phyloP scores from a whole-genome alignment of 2,329 filamentous ascomycete species.

The Neophaeococcomyces aloes region DNA sequence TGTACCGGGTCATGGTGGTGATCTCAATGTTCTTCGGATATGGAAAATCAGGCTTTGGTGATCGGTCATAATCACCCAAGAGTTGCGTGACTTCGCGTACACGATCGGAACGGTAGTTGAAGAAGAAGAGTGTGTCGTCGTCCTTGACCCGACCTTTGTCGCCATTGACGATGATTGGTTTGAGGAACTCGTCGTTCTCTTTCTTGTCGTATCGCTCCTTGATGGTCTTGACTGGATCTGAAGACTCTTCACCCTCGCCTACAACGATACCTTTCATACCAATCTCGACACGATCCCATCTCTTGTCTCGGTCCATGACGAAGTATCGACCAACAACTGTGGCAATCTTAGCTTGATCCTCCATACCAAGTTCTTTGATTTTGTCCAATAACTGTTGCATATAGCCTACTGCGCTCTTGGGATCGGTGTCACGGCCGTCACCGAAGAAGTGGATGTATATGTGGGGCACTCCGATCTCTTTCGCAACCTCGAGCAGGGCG shows the following conservation, averaged over 20 bases:
- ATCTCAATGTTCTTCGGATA: slow-evolving; percentile 82
- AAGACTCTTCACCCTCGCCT: slow-evolving; percentile 77
- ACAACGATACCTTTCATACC: slow-evolving; percentile 76
- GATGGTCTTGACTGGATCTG: slow-evolving; percentile 76
- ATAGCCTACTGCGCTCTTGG: slow-evolving; percentile 81
- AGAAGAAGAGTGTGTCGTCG: slow-evolving; percentile 93
- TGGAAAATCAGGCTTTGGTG: slow-evolving; percentile 77
- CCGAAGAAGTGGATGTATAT: slow-evolving; percentile 99
- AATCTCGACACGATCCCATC: slow-evolving; percentile 89
- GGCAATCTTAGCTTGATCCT: slow-evolving; percentile 55
- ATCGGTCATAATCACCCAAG: slow-evolving; percentile 83
- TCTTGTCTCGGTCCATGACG: slow-evolving; percentile 99
- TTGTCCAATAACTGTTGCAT: slow-evolving; percentile 76
- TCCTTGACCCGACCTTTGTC: slow-evolving; percentile 80
- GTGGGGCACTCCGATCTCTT: slow-evolving; percentile 73
- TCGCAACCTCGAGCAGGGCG: slow-evolving; percentile 76
- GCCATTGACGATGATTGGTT: slow-evolving; percentile 90
- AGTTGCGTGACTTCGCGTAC: slow-evolving; percentile 83
- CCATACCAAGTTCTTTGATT: slow-evolving; percentile 71
- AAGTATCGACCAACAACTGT: slow-evolving; percentile 95
- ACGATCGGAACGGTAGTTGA: slow-evolving; percentile 99
- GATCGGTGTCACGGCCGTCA: slow-evolving; percentile 94
- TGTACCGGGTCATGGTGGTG: slow-evolving; percentile 98
- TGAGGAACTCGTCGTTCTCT: slow-evolving; percentile 95
- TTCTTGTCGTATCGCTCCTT: slow-evolving; percentile 76